Conservation (phyloP, 2,329 filamentous ascomycete species). For the Alternaria arbusti region DNA sequence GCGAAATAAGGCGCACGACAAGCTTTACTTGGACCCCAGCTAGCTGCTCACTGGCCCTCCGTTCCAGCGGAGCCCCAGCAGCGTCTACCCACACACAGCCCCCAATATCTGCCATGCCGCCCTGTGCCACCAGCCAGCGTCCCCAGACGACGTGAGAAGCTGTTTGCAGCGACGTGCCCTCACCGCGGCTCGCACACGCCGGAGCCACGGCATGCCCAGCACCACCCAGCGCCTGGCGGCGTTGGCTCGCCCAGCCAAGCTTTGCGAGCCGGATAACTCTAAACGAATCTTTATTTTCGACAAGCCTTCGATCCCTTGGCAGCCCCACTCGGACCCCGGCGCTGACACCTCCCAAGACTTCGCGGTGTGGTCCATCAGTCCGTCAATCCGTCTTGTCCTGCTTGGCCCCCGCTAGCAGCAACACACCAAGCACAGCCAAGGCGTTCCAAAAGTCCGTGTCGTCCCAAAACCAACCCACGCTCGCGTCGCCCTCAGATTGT, state of each 20-base stretch:
- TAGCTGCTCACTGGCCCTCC: conserved; percentile 27
- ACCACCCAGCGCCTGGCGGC: conserved; percentile 23
- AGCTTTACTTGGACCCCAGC: conserved; percentile 48
- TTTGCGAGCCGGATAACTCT: conserved; percentile 39
- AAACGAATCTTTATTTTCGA: conserved; percentile 43
- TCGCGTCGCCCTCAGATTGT: conserved; percentile 3
- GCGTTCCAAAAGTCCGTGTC: conserved; percentile 21
- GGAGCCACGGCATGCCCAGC: conserved; percentile 23
- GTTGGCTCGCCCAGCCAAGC: conserved; percentile 35
- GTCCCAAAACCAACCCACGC: conserved; percentile 10
- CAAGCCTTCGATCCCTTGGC: conserved; percentile 45
- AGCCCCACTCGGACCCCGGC: conserved; percentile 22
- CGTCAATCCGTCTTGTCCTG: conserved; percentile 35
- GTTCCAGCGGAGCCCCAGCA: conserved; percentile 16
- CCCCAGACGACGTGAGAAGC: background rate
- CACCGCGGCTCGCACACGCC: background rate
- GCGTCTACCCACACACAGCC: conserved; percentile 5
- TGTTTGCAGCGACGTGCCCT: background rate
- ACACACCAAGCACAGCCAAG: conserved; percentile 29
- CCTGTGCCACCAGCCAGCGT: background rate
- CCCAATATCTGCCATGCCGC: background rate
- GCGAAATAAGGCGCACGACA: conserved; percentile 46
- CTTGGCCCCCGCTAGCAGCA: conserved; percentile 26
- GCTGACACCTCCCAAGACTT: conserved; percentile 38
- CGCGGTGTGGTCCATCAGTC: conserved; percentile 15